Conservation (phyloP, 345 rosid genomes). For the Hypericum perforatum region DNA sequence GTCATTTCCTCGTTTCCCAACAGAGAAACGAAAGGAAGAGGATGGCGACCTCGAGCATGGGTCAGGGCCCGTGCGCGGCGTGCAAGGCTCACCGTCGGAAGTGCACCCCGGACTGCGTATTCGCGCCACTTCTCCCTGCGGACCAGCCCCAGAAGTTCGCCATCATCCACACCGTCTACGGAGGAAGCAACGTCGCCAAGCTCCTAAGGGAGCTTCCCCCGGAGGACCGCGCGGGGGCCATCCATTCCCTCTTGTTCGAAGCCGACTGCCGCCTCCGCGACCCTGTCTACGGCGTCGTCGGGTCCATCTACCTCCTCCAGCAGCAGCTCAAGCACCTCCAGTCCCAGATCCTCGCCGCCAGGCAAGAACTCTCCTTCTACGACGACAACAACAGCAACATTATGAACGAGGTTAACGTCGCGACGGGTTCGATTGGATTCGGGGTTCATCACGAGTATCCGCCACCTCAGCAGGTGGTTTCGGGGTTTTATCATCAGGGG, state of each 20-base stretch:
- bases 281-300: conserved; percentile 91
- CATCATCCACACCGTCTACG: conserved; percentile 84
- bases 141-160: conserved; percentile 68
- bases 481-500: no score
- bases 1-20: no score
- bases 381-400: no score
- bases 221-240: conserved; percentile 84
- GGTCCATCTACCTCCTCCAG: conserved; percentile 71
- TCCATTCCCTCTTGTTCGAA: conserved; percentile 74
- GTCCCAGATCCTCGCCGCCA: no score
- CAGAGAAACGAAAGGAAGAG: no score
- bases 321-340: conserved; percentile 68
- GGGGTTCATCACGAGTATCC: no score
- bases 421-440: no score
- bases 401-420: no score
- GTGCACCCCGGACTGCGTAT: conserved; percentile 69
- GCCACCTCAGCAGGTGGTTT: no score
- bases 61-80: conserved; percentile 53
- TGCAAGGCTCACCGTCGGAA: conserved; percentile 81
- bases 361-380: no score
- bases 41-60: no score
- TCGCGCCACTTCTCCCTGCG: conserved; percentile 75
- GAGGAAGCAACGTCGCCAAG: conserved; percentile 95
- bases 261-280: conserved; percentile 87
- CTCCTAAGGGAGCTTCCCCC: conserved; percentile 71